Percentiles rank a stretch among this genome's conserved stretches.
Evolutionary conservation across 257 asterid species (phyloP).

Genomic region (Gentiana straminea): DNA sequence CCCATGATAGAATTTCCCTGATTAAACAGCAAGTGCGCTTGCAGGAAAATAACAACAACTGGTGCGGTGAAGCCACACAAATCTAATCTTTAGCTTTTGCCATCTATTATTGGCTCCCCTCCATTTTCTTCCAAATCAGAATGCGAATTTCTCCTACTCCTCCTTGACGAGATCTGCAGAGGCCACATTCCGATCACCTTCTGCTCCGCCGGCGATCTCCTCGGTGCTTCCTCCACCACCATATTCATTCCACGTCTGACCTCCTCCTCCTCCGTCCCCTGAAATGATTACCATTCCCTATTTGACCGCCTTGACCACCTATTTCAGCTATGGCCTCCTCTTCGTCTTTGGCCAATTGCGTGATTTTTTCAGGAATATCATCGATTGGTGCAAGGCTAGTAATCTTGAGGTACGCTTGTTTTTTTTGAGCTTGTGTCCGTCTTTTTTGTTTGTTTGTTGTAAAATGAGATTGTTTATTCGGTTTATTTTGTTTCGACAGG

Average conservation of each 20-base stretch:
- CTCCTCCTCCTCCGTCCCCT: constrained; percentile 13
- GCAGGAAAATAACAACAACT: too few relatives aligned
- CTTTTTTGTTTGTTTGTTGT: not conserved
- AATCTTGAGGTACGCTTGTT: constrained; percentile 47
- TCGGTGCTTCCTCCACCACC: constrained; percentile 9
- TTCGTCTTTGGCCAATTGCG: constrained; percentile 92
- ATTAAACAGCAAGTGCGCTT: too few relatives aligned
- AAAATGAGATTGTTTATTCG: constrained; percentile 4
- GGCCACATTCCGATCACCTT: too few relatives aligned
- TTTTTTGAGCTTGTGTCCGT: not conserved
- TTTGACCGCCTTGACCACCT: constrained; percentile 85
- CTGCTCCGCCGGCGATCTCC: constrained; percentile 6
- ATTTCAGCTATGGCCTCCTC: constrained; percentile 94
- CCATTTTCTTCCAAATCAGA: too few relatives aligned
- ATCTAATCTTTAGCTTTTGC: too few relatives aligned
- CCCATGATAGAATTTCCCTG: too few relatives aligned
- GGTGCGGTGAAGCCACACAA: too few relatives aligned
- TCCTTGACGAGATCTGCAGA: too few relatives aligned
- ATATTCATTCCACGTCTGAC: constrained; percentile 1
- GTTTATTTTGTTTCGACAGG: constrained; percentile 35
- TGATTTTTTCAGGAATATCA: constrained; percentile 63
- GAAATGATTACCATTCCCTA: constrained; percentile 89
- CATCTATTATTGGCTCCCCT: too few relatives aligned
- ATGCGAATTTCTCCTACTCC: too few relatives aligned
- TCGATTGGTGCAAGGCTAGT: constrained; percentile 70